Base-by-base conservation (phyloP, 1,139 yeast species). In the Saccharomyces hybrid region DNA sequence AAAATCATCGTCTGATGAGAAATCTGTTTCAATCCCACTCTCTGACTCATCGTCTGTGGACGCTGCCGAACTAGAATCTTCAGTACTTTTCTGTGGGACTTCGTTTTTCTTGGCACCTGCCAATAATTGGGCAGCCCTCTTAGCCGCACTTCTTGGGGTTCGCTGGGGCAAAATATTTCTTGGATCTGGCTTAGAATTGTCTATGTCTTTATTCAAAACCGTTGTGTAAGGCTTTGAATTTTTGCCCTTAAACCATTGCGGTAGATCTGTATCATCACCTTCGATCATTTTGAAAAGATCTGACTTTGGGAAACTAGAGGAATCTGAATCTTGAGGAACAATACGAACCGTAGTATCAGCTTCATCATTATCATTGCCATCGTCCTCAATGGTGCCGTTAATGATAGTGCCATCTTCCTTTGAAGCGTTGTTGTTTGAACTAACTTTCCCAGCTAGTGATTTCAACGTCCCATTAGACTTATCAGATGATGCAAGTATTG, bases 161-260 rank as follows among this genome's bases (percentile, higher is more conserved):
- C 62, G 58, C 38, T 56, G 56, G 2, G 70, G 69, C 29, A 66
- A 49, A 27, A 64, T 63, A 48, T 66, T 66, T 53, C 69, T 62
- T 9, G 67, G 63, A 54, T 65, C 69, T 28, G 70, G 69, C 42
- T 63, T 62, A 0, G 71, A 63, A 49, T 66, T 66, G 52, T 68
- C 72, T 23, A 71, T 61, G 48, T 68, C 69, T 49, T 65, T 70
- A 50, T 62, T 60, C 19, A 71, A 58, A n/a, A 70, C 69, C 1
- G 73, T 67, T 1, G 72, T 66, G 46, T 70, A 62, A 34, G 69
- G 70, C 44, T 67, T 72, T 48, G 16, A 53, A 32, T 4, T 41
- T 42, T 47, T 38, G 6, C 44, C 28, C 38, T 52, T 54, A 38
- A 58, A 52, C 47, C 56, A 57, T 7, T 60, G 58, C 13, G 68